A percentile compares a stretch with the other conserved stretches of the same genome.
Conservation (phyloP, 345 rosid genomes). For the Mallotus nudiflorus region DNA sequence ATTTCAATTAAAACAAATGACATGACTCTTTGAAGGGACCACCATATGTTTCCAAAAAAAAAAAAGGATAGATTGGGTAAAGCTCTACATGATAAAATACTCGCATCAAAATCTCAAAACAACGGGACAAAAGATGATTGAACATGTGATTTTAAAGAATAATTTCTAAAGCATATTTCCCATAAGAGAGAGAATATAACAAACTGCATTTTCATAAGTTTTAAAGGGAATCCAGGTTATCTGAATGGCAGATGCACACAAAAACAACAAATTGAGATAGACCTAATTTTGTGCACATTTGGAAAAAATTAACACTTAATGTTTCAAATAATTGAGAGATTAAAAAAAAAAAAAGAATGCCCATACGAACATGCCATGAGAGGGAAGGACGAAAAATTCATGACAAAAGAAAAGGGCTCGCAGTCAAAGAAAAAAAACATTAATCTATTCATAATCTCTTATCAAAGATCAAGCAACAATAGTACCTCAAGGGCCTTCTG, state of each 20-base stretch:
- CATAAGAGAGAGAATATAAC: neutral
- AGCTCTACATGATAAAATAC: neutral
- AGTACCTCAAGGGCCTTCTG: slow-evolving; percentile 63
- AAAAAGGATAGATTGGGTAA: neutral
- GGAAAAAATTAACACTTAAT: neutral
- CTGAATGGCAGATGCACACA: neutral
- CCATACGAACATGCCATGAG: neutral
- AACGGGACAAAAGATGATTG: too few species aligned
- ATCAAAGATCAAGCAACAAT: too few species aligned
- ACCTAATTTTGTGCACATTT: too few species aligned
- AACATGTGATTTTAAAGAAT: too few species aligned
- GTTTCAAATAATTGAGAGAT: neutral
- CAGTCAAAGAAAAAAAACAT: neutral
- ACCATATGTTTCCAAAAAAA: neutral
- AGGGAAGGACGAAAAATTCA: neutral
- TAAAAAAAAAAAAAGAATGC: neutral
- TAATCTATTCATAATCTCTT: neutral
- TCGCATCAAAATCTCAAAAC: neutral
- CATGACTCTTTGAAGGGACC: neutral
- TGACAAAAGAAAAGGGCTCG: neutral
- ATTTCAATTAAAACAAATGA: neutral
- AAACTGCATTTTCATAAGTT: neutral
- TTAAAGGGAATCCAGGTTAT: too few species aligned
- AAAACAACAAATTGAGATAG: too few species aligned
- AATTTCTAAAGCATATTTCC: neutral